Conservation (phyloP, 1,284 basidiomycete species). For the Tausonia pullulans region DNA sequence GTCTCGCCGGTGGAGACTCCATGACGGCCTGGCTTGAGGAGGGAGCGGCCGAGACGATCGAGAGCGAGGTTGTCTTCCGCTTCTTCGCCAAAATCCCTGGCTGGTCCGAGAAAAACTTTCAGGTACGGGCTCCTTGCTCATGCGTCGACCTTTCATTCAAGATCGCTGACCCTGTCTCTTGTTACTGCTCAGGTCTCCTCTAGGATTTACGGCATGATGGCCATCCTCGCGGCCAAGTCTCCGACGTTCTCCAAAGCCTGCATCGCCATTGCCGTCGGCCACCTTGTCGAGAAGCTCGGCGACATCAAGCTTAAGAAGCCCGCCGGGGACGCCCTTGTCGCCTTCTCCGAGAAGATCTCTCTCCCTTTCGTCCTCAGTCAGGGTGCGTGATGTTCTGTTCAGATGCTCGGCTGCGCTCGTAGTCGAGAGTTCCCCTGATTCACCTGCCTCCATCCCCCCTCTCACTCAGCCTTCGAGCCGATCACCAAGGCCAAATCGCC, state of each 20-base stretch:
- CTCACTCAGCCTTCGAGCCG: conserved; percentile 66
- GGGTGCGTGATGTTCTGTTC: conserved; percentile 43
- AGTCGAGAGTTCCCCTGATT: not conserved
- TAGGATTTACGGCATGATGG: conserved; percentile 70
- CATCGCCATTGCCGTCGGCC: conserved; percentile 68
- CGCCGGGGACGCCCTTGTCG: conserved; percentile 72
- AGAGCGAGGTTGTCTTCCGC: conserved; percentile 84
- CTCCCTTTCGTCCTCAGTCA: conserved; percentile 89
- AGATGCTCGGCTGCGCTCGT: not conserved
- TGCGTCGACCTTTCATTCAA: not conserved
- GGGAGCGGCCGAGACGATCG: conserved; percentile 52
- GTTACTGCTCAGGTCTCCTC: conserved; percentile 55
- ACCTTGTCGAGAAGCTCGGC: conserved; percentile 87
- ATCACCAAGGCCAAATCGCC: conserved; percentile 91
- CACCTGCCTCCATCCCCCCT: not conserved
- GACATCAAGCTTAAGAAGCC: conserved; percentile 96
- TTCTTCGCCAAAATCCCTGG: conserved; percentile 81
- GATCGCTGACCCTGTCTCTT: not conserved
- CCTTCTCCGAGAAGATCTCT: conserved; percentile 85
- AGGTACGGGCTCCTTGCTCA: conserved; percentile 43
- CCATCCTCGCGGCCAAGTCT: conserved; percentile 60
- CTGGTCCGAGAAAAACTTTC: conserved; percentile 98
- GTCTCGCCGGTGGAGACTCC: conserved; percentile 76
- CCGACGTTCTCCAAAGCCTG: conserved; percentile 78
- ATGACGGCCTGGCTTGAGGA: conserved; percentile 71